Evolutionary conservation across 306 rosid species (phyloP).

Genomic region (Ochetophila trinervis): DNA sequence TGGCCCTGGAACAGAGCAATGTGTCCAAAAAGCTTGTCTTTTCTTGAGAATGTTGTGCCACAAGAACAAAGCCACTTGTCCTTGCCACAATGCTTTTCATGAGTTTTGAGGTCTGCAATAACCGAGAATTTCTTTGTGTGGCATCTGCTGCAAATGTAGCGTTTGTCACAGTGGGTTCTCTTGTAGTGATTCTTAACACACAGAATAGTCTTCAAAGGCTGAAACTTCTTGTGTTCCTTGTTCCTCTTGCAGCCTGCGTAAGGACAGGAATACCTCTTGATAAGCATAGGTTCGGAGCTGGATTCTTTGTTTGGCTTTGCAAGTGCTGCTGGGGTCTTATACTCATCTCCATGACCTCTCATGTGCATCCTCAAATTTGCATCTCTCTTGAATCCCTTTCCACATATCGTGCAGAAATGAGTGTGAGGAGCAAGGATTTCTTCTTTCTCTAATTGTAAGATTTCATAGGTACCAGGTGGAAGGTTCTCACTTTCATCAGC

Average conservation of each 20-base stretch:
- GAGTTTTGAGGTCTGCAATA: conserved; percentile 96
- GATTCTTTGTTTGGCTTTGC: conserved; percentile 81
- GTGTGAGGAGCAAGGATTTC: conserved; percentile 99
- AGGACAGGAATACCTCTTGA: conserved; percentile 97
- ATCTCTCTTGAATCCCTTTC: conserved; percentile 98
- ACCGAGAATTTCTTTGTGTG: conserved; percentile 90
- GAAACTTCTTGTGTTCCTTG: conserved; percentile 91
- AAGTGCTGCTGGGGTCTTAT: conserved; percentile 96
- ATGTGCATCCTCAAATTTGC: conserved; percentile 98
- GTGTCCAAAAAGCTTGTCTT: conserved; percentile 99
- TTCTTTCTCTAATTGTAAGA: conserved; percentile 87
- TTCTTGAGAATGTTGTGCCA: conserved; percentile 99
- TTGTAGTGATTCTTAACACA: conserved; percentile 99
- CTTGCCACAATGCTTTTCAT: conserved; percentile 97
- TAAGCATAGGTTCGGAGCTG: conserved; percentile 55
- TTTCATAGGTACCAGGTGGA: conserved; percentile 90
- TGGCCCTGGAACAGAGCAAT: conserved; percentile 97
- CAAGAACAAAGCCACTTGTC: conserved; percentile 99
- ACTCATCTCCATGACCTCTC: conserved; percentile 98
- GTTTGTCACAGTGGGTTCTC: conserved; percentile 98
- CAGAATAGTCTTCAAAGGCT: conserved; percentile 88
- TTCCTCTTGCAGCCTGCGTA: conserved; percentile 91
- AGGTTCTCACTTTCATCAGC: conserved; percentile 88
- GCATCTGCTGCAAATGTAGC: conserved; percentile 94
- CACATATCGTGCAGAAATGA: conserved; percentile 93